Percentiles rank a stretch among this genome's conserved stretches.
Evolutionary conservation across 2,329 filamentous ascomycete species (phyloP).

Genomic region (Talaromyces pinophilus): DNA sequence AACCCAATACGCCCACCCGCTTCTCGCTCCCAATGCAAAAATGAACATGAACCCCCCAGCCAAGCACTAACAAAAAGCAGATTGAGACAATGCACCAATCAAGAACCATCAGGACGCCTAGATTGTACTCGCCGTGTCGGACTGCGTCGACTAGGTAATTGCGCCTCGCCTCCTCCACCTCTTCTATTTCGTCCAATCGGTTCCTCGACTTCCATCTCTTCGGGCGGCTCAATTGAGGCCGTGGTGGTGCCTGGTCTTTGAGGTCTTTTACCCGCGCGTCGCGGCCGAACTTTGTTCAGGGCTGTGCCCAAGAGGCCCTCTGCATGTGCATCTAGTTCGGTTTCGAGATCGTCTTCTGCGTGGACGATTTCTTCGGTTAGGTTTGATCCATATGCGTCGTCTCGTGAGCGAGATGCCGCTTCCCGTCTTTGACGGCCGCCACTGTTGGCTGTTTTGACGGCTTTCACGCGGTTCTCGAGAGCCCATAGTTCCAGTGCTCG

Average conservation of each 20-base stretch:
- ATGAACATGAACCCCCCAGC: background rate
- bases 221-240: conserved; percentile 16
- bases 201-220: conserved; percentile 31
- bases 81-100: background rate
- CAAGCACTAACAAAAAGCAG: no score
- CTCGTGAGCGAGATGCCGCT: conserved; percentile 32
- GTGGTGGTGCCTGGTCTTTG: background rate
- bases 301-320: conserved; percentile 45
- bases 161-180: conserved; percentile 28
- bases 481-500: conserved; percentile 51
- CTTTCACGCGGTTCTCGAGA: conserved; percentile 38
- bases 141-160: conserved; percentile 25
- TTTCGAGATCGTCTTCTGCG: conserved; percentile 39
- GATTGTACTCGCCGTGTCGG: conserved; percentile 23
- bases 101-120: conserved; percentile 12
- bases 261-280: conserved; percentile 25
- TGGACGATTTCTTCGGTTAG: conserved; percentile 44
- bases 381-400: conserved; percentile 32
- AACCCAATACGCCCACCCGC: conserved; percentile 20
- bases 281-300: conserved; percentile 36
- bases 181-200: conserved; percentile 27
- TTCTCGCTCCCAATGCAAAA: conserved; percentile 23
- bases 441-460: conserved; percentile 23
- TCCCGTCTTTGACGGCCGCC: conserved; percentile 26
- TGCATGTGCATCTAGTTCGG: conserved; percentile 48